Conservation (phyloP, 2,329 filamentous ascomycete genomes). For the Cryphonectria parasitica region DNA sequence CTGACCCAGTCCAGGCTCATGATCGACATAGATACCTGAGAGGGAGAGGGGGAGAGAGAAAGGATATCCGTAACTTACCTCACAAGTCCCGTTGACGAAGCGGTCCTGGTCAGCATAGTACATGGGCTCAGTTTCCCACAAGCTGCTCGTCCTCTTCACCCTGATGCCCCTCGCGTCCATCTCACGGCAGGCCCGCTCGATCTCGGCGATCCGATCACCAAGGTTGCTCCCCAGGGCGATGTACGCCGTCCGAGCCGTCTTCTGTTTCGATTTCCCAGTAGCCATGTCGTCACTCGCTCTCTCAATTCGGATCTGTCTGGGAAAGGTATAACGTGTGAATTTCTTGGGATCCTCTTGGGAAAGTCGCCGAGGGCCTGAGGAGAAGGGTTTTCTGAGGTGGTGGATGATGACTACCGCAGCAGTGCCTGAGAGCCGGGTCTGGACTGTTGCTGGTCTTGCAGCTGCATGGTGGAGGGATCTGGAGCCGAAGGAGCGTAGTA, state of each 20-base stretch:
- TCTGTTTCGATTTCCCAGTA: slow-evolving; percentile 30
- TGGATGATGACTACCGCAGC: slow-evolving; percentile 9
- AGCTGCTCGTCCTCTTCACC: slow-evolving; percentile 78
- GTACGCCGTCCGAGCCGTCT: slow-evolving; percentile 64
- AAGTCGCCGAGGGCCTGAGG: slow-evolving; percentile 18
- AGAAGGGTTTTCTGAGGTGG: slow-evolving; percentile 25
- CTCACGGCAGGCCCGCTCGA: slow-evolving; percentile 79
- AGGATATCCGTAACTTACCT: slow-evolving; percentile 59
- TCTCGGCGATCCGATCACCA: slow-evolving; percentile 81
- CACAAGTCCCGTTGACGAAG: slow-evolving; percentile 91
- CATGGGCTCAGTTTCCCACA: slow-evolving; percentile 97
- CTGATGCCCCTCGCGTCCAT: slow-evolving; percentile 76
- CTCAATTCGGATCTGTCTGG: slow-evolving; percentile 27
- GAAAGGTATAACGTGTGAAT: slow-evolving; percentile 30
- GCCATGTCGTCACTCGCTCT: slow-evolving; percentile 35
- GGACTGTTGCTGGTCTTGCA: slow-evolving; percentile 18
- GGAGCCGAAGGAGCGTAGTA: slow-evolving; percentile 3
- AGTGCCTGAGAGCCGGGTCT: slow-evolving; percentile 19
- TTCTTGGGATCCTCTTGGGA: slow-evolving; percentile 15
- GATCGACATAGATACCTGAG: not conserved
- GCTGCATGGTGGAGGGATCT: slow-evolving; percentile 21
- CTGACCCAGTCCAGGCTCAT: not conserved
- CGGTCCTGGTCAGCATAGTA: slow-evolving; percentile 87
- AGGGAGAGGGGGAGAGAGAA: too few relatives aligned
- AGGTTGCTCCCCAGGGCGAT: slow-evolving; percentile 93